Evolutionary conservation across 495 filamentous ascomycete species (phyloP).

Genomic region (Articulospora tetracladia): DNA sequence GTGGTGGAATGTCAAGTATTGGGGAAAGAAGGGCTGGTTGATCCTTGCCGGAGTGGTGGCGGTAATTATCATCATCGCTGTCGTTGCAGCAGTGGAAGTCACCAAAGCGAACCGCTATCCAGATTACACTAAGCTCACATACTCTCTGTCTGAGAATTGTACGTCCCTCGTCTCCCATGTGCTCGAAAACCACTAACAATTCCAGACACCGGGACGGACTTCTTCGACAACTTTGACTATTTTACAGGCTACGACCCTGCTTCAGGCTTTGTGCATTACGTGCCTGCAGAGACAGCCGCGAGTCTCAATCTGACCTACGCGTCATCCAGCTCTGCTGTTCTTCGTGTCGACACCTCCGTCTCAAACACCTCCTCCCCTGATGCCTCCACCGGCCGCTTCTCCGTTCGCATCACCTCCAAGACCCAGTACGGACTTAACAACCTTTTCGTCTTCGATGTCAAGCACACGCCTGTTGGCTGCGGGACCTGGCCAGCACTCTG

Average conservation of each 20-base stretch:
- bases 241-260: slow-evolving; percentile 49
- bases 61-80: slow-evolving; percentile 45
- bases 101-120: slow-evolving; percentile 44
- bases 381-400: slow-evolving; percentile 43
- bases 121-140: slow-evolving; percentile 45
- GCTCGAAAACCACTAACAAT: background rate
- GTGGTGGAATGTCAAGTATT: slow-evolving; percentile 48
- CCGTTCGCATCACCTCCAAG: slow-evolving; percentile 51
- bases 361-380: slow-evolving; percentile 27
- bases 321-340: slow-evolving; percentile 40
- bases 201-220: slow-evolving; percentile 38
- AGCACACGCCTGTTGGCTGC: slow-evolving; percentile 30
- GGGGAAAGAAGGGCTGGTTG: slow-evolving; percentile 43
- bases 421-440: slow-evolving; percentile 40
- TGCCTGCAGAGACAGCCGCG: slow-evolving; percentile 25
- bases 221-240: slow-evolving; percentile 52
- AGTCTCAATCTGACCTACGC: slow-evolving; percentile 49
- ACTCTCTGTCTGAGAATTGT: slow-evolving; percentile 49
- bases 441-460: slow-evolving; percentile 51
- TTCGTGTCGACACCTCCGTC: slow-evolving; percentile 46
- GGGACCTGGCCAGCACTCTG: slow-evolving; percentile 54
- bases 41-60: slow-evolving; percentile 33
- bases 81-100: slow-evolving; percentile 49
- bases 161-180: slow-evolving; percentile 2
- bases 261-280: slow-evolving; percentile 48